A percentile compares a stretch with the other conserved stretches of the same genome.
Evolutionary conservation across 1,284 basidiomycete genomes (phyloP).

Genomic region (Pterulicium gracile): DNA sequence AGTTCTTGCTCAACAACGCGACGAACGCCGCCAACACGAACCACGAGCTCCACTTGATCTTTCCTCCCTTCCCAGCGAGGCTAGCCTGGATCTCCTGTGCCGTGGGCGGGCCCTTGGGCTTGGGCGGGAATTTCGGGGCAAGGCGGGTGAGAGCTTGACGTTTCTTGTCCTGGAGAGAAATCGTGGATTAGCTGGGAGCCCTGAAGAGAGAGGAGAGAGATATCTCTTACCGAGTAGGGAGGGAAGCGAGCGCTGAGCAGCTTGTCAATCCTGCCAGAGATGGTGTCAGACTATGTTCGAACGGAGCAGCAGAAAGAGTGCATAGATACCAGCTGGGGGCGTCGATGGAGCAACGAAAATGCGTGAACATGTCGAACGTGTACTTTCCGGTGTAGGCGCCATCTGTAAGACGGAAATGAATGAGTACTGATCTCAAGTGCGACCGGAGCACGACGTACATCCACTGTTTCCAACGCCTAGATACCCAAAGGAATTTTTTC

Average conservation of each 20-base stretch:
- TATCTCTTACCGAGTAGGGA: constrained; percentile 33
- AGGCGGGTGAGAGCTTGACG: background rate
- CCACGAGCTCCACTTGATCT: background rate
- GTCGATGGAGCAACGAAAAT: constrained; percentile 49
- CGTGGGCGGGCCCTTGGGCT: background rate
- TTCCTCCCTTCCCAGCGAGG: background rate
- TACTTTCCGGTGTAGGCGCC: constrained; percentile 57
- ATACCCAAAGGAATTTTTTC: background rate
- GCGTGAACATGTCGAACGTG: constrained; percentile 60
- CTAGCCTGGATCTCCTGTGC: too few species aligned
- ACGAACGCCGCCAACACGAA: background rate
- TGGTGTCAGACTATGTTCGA: too few species aligned
- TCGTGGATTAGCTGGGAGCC: background rate
- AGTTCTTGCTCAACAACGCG: background rate
- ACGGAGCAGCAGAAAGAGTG: too few species aligned
- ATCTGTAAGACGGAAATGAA: too few species aligned
- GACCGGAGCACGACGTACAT: constrained; percentile 44
- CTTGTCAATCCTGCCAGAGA: constrained; percentile 43
- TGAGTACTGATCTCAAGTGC: too few species aligned
- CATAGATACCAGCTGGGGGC: constrained; percentile 60
- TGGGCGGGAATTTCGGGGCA: background rate
- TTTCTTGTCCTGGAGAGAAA: background rate
- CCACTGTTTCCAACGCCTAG: constrained; percentile 61
- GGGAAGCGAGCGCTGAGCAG: constrained; percentile 50
- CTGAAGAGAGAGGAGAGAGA: too few species aligned